phyloP scores from a whole-genome alignment of 2,329 filamentous ascomycete genomes.

The Ophiocordyceps camponoti-saundersi region DNA sequence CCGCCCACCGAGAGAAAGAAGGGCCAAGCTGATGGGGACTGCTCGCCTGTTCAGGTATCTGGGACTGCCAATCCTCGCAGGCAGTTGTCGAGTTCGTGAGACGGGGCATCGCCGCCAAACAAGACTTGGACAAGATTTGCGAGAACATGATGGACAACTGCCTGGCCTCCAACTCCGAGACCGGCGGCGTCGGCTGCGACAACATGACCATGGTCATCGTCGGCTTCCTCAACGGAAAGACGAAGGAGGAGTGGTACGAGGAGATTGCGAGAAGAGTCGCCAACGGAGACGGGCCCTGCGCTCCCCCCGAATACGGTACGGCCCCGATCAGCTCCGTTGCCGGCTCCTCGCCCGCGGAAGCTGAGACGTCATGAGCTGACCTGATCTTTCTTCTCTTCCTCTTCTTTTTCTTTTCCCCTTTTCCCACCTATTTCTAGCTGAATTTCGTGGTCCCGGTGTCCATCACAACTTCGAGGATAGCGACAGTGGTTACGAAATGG shows the following conservation, averaged over 20 bases:
- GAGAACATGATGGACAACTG: conserved; percentile 99
- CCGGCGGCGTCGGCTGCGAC: conserved; percentile 92
- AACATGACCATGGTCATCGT: conserved; percentile 98
- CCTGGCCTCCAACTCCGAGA: conserved; percentile 92
- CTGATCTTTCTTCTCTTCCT: no score
- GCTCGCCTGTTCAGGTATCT: conserved; percentile 53
- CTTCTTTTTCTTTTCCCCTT: conserved; percentile 5
- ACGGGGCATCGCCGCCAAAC: conserved; percentile 89
- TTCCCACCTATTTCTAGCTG: conserved; percentile 32
- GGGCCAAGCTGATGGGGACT: no score
- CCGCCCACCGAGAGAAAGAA: neutral
- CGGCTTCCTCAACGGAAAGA: conserved; percentile 77
- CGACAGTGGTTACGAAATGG: conserved; percentile 60
- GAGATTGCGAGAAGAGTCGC: conserved; percentile 86
- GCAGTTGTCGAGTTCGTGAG: conserved; percentile 93
- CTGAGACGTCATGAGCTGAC: conserved; percentile 8
- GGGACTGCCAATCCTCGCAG: conserved; percentile 98
- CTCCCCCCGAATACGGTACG: conserved; percentile 98
- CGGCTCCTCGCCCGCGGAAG: conserved; percentile 2
- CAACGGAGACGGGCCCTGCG: conserved; percentile 93
- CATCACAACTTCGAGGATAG: conserved; percentile 73
- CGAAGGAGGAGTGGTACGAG: conserved; percentile 97
- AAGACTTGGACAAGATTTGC: conserved; percentile 86
- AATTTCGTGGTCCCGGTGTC: conserved; percentile 69
- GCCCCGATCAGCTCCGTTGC: conserved; percentile 19